phyloP scores from a whole-genome alignment of 1,284 basidiomycete genomes.

The Leucoagaricus sp. region DNA sequence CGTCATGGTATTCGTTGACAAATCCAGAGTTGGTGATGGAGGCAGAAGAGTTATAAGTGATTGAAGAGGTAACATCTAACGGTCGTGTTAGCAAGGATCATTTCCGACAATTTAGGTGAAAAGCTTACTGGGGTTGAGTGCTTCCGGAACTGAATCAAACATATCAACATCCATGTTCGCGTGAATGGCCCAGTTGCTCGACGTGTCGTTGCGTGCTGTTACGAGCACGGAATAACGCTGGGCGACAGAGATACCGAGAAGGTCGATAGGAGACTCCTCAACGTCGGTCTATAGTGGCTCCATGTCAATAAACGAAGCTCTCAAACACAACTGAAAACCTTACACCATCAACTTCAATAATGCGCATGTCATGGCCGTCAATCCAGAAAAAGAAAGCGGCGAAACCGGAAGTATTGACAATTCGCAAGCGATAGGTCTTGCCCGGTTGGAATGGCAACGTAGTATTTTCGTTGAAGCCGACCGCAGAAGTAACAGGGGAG shows the following conservation, averaged over 20 bases:
- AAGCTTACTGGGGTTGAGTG: constrained; percentile 70
- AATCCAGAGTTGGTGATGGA: constrained; percentile 50
- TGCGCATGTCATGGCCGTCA: constrained; percentile 88
- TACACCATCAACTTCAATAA: constrained; percentile 86
- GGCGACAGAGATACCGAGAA: constrained; percentile 78
- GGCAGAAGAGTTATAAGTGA: constrained; percentile 62
- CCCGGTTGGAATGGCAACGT: constrained; percentile 84
- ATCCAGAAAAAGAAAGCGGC: constrained; percentile 85
- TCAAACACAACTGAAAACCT: constrained; percentile 26
- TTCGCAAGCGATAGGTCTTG: constrained; percentile 72
- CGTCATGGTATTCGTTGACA: constrained; percentile 54
- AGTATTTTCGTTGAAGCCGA: constrained; percentile 86
- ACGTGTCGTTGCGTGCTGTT: constrained; percentile 84
- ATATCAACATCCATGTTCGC: constrained; percentile 87
- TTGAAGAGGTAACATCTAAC: constrained; percentile 75
- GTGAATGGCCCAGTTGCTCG: constrained; percentile 85
- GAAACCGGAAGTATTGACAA: constrained; percentile 81
- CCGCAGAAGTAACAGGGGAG: constrained; percentile 49
- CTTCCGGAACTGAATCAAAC: constrained; percentile 81
- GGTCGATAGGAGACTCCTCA: constrained; percentile 68
- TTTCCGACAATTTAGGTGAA: not conserved
- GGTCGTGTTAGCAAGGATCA: constrained; percentile 1
- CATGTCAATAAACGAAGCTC: not conserved
- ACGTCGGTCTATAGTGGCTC: constrained; percentile 62
- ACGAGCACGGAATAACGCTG: constrained; percentile 96